phyloP scores from a whole-genome alignment of 257 asterid species.

The Linaria vulgaris region DNA sequence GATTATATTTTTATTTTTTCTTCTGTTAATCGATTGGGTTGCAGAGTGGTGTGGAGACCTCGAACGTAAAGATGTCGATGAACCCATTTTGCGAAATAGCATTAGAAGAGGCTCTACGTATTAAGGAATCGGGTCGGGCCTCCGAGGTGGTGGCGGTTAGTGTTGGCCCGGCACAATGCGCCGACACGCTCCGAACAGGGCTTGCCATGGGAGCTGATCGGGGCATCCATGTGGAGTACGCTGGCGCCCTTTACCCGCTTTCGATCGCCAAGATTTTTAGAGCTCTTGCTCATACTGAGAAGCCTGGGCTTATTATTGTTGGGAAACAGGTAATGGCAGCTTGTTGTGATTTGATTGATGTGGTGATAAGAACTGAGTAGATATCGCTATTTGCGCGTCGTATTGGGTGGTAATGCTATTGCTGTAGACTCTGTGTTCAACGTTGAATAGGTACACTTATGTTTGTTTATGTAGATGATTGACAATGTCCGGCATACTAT shows the following conservation, averaged over 20 bases:
- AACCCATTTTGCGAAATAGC: constrained; percentile 98
- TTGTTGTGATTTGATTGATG: too few relatives aligned
- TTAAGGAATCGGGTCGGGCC: constrained; percentile 82
- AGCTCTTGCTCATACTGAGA: constrained; percentile 78
- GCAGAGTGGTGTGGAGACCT: constrained; percentile 87
- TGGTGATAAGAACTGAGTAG: too few relatives aligned
- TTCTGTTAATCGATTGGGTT: not conserved
- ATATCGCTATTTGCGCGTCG: not conserved
- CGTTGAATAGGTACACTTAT: too few relatives aligned
- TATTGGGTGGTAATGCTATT: too few relatives aligned
- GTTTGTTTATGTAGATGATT: too few relatives aligned
- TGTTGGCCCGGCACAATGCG: constrained; percentile 75
- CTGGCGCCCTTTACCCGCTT: constrained; percentile 69
- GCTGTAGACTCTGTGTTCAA: too few relatives aligned
- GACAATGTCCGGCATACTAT: too few relatives aligned
- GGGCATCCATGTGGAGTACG: constrained; percentile 79
- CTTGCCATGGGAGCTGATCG: constrained; percentile 99
- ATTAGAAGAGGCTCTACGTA: constrained; percentile 83
- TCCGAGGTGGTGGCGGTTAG: constrained; percentile 88
- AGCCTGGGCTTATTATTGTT: constrained; percentile 76
- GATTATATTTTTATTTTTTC: not conserved
- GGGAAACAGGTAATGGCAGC: constrained; percentile 73
- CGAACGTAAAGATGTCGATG: constrained; percentile 96
- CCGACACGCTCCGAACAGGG: constrained; percentile 88
- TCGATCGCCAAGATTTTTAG: constrained; percentile 84